Evolutionary conservation across 176 grass and related monocot species (phyloP).

Genomic region (Eragrostis nindensis): DNA sequence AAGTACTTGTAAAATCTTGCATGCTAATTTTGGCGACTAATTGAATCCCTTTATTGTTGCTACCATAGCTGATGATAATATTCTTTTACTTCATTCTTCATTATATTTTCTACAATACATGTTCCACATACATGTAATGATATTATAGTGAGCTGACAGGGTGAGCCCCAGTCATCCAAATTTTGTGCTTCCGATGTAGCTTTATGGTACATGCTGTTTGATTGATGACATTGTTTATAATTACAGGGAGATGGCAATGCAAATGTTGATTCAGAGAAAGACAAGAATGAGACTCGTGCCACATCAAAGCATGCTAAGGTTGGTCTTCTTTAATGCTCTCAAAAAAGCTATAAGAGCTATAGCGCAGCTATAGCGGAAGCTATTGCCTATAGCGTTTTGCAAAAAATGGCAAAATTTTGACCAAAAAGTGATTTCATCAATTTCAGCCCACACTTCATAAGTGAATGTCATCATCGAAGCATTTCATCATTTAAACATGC

Average conservation of each 20-base stretch:
- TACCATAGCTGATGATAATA: not conserved
- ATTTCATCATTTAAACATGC: no score
- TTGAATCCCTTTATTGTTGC: not conserved
- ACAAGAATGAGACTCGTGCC: slow-evolving; percentile 65
- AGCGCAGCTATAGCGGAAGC: no score
- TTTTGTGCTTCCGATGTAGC: slow-evolving; percentile 9
- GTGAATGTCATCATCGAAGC: no score
- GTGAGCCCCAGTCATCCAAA: not conserved
- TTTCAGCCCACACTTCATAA: no score
- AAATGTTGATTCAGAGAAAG: slow-evolving; percentile 71
- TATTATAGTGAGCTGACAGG: not conserved
- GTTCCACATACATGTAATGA: not conserved
- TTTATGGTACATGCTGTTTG: not conserved
- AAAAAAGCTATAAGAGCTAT: no score
- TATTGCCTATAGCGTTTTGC: no score
- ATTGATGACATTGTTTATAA: slow-evolving; percentile 26
- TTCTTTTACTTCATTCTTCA: no score
- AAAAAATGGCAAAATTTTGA: no score
- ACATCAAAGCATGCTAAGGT: slow-evolving; percentile 82
- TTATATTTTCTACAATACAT: not conserved
- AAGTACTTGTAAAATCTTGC: not conserved
- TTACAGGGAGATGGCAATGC: slow-evolving; percentile 63
- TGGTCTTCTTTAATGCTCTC: slow-evolving; percentile 29
- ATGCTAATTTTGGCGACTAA: not conserved
- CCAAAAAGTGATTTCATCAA: no score